Evolutionary conservation across 1,284 basidiomycete genomes (phyloP).

Genomic region (Moesziomyces sp.): DNA sequence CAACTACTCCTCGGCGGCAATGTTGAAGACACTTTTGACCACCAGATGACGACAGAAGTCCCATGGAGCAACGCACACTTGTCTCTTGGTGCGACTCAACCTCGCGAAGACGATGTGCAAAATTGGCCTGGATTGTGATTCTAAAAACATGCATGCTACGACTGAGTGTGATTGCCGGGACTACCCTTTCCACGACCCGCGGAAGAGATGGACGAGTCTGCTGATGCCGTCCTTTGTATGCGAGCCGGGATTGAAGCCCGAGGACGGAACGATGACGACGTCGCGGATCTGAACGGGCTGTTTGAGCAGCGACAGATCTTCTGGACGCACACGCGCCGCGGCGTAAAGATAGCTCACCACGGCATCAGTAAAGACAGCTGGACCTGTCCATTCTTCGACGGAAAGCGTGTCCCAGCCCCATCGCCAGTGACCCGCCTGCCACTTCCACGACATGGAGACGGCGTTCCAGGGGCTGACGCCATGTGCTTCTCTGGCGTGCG

Average conservation of each 20-base stretch:
- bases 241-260: constrained; percentile 34
- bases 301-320: constrained; percentile 29
- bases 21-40: too few relatives aligned
- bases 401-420: constrained; percentile 37
- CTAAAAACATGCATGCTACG: background rate
- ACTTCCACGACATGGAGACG: constrained; percentile 35
- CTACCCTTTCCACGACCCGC: constrained; percentile 45
- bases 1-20: too few relatives aligned
- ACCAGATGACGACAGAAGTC: background rate
- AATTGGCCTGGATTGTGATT: background rate
- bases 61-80: too few relatives aligned
- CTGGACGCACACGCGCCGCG: constrained; percentile 39
- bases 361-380: constrained; percentile 44
- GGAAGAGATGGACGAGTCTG: constrained; percentile 44
- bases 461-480: constrained; percentile 33
- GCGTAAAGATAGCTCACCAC: constrained; percentile 48
- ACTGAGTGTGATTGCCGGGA: background rate
- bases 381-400: constrained; percentile 52
- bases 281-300: constrained; percentile 47
- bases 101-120: too few relatives aligned
- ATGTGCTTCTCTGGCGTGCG: constrained; percentile 11
- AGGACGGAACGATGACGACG: constrained; percentile 34
- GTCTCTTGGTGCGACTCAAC: too few relatives aligned
- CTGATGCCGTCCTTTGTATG: constrained; percentile 11
- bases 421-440: constrained; percentile 46